Evolutionary conservation across 1,139 yeast genomes (phyloP), one percentile per base, ranked within the genome.

Genomic region (Sugiyamaella pinicola): DNA sequence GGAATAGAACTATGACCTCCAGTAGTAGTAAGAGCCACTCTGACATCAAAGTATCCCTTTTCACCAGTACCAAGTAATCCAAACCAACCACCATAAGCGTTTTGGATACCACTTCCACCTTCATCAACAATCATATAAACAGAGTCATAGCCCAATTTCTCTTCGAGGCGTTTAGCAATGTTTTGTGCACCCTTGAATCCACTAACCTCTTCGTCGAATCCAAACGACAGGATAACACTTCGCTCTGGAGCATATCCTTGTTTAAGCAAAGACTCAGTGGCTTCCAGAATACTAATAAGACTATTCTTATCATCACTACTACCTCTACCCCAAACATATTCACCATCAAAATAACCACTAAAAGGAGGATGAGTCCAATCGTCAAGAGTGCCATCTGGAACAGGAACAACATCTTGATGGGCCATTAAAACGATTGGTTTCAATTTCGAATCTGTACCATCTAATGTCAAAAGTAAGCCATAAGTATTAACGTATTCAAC

Each of bases 341-440:
- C 64, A 28, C 86, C 86, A 61, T 86, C 95, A 63, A 73, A 85
- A 64, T 78, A 76, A 2, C 87, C 96, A 8, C 77, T 75, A 58
- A 82, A 85, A 21, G 95, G 95, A 12, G 85, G 84, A 62, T 80
- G 76, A 1, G 75, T 75, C 96, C 96, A 87, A 52, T 78, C 71
- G 39, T 66, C 73, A 47, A 77, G 64, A 12, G 88, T 80, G 21
- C 74, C 82, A 26, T 68, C 66, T 62, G 83, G 85, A n/a, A 87
- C 85, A 0, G 95, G 95, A 9, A 87, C 95, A 9, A 84, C 87
- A 64, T 87, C 95, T 66, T 83, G 88, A 68, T 87, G 96, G 2
- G 91, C 91, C 69, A 83, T 78, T 47, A 87, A 70, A 69, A 87
- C 64, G 22, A 84, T 58, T 4, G 95, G 95, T 66, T 83, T 81